Percentiles rank a stretch among this genome's conserved stretches.
phyloP scores from a whole-genome alignment of 1,284 basidiomycete genomes.

The Leccinum pallidistipes region DNA sequence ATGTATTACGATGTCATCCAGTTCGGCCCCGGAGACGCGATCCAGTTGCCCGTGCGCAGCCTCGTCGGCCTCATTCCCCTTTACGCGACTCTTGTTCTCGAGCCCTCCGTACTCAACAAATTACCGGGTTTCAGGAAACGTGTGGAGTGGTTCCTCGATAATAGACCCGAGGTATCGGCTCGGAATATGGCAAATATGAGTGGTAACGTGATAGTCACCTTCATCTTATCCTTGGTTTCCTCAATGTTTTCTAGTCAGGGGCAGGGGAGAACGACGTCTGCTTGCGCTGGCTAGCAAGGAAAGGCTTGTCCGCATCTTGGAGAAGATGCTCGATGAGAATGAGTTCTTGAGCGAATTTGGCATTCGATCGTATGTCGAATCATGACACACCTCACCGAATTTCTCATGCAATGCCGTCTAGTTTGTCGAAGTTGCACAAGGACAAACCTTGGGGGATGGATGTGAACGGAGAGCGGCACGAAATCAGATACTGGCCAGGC shows the following conservation, averaged over 20 bases:
- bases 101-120: constrained; percentile 84
- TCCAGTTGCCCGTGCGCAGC: constrained; percentile 91
- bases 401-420: constrained; percentile 32
- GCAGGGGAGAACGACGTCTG: constrained; percentile 84
- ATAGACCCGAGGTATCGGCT: constrained; percentile 82
- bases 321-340: constrained; percentile 96
- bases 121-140: constrained; percentile 98
- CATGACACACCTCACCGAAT: background rate
- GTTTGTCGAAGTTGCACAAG: constrained; percentile 87
- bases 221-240: constrained; percentile 1
- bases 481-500: constrained; percentile 97
- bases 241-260: constrained; percentile 50
- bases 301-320: constrained; percentile 81
- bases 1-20: constrained; percentile 98
- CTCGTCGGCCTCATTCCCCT: constrained; percentile 95
- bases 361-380: constrained; percentile 73
- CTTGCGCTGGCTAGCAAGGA: constrained; percentile 93
- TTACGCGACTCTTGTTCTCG: constrained; percentile 92
- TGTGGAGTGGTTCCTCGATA: constrained; percentile 98
- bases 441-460: constrained; percentile 94
- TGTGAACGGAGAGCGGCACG: constrained; percentile 89
- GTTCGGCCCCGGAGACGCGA: constrained; percentile 81
- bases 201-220: constrained; percentile 44
- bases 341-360: constrained; percentile 97
- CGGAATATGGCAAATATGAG: constrained; percentile 98